Evolutionary conservation across 2,329 filamentous ascomycete genomes (phyloP).

Genomic region (Plectosphaerella sp.): DNA sequence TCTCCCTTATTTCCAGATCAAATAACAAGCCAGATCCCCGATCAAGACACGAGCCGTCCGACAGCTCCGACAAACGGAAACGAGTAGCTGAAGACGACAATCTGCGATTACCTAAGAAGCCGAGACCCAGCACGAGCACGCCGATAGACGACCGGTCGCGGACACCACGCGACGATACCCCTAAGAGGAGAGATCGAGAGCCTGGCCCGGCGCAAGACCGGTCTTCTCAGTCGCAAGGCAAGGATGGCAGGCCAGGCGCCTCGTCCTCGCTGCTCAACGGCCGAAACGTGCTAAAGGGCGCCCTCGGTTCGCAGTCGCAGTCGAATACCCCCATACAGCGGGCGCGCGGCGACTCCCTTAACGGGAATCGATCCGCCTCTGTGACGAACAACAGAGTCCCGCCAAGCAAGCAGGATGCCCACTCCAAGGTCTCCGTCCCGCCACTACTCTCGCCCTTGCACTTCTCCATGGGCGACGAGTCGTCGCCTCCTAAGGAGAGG

Average conservation of each 20-base stretch:
- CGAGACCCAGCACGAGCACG: constrained; percentile 31
- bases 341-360: constrained; percentile 33
- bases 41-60: constrained; percentile 5
- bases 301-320: constrained; percentile 15
- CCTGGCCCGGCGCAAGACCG: constrained; percentile 18
- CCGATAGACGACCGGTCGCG: constrained; percentile 25
- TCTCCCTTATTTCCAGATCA: neutral
- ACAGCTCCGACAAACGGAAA: constrained; percentile 40
- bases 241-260: constrained; percentile 19
- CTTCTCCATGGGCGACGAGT: constrained; percentile 35
- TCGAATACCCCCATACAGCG: constrained; percentile 30
- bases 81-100: constrained; percentile 42
- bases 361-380: constrained; percentile 32
- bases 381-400: constrained; percentile 26
- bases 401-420: constrained; percentile 31
- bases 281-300: constrained; percentile 25
- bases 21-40: neutral
- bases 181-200: constrained; percentile 22
- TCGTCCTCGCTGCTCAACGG: constrained; percentile 29
- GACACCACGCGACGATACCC: constrained; percentile 26
- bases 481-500: constrained; percentile 18
- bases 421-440: constrained; percentile 38
- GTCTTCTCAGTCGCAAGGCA: constrained; percentile 11
- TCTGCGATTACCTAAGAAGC: constrained; percentile 40
- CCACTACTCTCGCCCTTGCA: constrained; percentile 49